phyloP scores from a whole-genome alignment of 2,329 filamentous ascomycete genomes.

The Trichoderma sp. region DNA sequence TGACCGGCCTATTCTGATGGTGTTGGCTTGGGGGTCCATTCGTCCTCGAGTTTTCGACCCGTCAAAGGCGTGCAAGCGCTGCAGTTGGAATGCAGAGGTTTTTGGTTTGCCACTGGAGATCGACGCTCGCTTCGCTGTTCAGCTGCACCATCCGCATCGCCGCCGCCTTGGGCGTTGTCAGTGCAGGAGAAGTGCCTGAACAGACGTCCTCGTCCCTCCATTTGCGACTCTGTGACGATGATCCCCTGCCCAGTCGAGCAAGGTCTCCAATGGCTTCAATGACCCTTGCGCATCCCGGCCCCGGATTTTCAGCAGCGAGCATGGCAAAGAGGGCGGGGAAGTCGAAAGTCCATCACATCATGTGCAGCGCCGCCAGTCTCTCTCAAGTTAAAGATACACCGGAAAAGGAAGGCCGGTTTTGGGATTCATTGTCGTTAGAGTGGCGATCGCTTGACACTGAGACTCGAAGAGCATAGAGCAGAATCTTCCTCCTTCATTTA shows the following conservation, averaged over 20 bases:
- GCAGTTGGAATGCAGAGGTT: too few species aligned
- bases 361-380: not conserved
- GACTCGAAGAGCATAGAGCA: not conserved
- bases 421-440: not conserved
- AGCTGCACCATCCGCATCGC: not conserved
- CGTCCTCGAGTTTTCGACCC: not conserved
- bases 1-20: slow-evolving; percentile 1
- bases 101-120: slow-evolving; percentile 12
- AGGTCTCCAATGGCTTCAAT: not conserved
- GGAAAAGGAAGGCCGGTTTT: not conserved
- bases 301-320: slow-evolving; percentile 21
- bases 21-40: too few species aligned
- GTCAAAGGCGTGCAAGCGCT: not conserved
- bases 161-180: not conserved
- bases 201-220: too few species aligned
- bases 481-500: not conserved
- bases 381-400: not conserved
- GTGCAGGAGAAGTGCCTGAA: too few species aligned
- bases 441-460: slow-evolving; percentile 1
- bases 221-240: not conserved
- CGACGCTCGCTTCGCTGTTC: not conserved
- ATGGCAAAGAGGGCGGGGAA: slow-evolving; percentile 11
- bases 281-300: slow-evolving; percentile 17
- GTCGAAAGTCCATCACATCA: not conserved
- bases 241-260: not conserved